Base-by-base conservation (phyloP, 805 yeast species). In the Candida insectorum region DNA sequence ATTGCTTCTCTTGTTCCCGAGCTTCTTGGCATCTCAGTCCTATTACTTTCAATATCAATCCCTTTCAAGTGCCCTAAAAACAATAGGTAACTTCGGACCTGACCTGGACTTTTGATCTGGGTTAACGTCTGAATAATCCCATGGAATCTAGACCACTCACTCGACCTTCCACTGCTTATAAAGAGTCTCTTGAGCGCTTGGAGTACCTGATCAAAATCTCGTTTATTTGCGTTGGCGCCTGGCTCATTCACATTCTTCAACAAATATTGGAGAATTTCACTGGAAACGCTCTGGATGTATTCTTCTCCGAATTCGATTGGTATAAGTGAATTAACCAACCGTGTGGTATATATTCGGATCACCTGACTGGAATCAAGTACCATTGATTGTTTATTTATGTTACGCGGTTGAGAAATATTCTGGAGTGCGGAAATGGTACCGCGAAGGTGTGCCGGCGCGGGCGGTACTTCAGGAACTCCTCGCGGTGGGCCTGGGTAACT, bases 221-320 rank as follows among this genome's bases (percentile, higher is more conserved):
- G 38, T 12, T 29, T 33, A 10, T 24, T 26, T 11, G 16, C 28
- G 14, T 30, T 24, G 4, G 14, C 11, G n/a, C n/a, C n/a, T n/a
- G n/a, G n/a, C 14, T 20, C 24, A 13, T 30, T 34, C 8, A 17
- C 11, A 8, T 29, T 33, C 11, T 24, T n/a, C 10, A 30, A 17
- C 4, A 27, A 14, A 14, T 26, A 33, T 7, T 22, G 24, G 14
- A 52, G 33, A 10, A 65, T 36, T 27, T 65, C 70, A 30, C 40
- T 45, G 14, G 58, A 45, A 12, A 64, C 44, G 28, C 63, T 54
- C 28, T 56, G 53, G 4, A 45, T 45, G 37, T 56, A 62, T 26
- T 56, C 64, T 2, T 54, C 52, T 1, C 69, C 69, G 32, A 60
- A 53, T 30, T 60, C 67, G 2, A 43, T 19, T 7, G 73, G 71